phyloP scores from a whole-genome alignment of 768 basidiomycete species.

The Tricholoma matsutake region DNA sequence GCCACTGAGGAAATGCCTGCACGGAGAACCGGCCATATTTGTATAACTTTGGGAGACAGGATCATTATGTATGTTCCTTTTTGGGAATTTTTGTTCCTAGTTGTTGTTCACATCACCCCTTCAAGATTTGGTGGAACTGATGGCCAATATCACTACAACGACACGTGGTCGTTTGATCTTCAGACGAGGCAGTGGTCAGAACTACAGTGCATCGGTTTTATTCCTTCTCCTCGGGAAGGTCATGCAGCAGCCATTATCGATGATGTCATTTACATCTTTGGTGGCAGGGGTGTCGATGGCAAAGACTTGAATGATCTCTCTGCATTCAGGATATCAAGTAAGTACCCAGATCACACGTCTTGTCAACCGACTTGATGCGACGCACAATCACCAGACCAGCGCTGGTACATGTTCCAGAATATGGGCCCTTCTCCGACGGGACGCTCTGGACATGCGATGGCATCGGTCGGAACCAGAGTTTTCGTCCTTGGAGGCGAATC shows the following conservation, averaged over 20 bases:
- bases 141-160: slow-evolving; percentile 98
- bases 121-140: slow-evolving; percentile 94
- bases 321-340: slow-evolving; percentile 96
- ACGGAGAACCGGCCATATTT: slow-evolving; percentile 88
- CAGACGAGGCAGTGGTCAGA: slow-evolving; percentile 83
- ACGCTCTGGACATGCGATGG: slow-evolving; percentile 98
- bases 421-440: slow-evolving; percentile 96
- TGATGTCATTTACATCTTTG: slow-evolving; percentile 97
- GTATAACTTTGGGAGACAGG: slow-evolving; percentile 77
- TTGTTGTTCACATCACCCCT: slow-evolving; percentile 4
- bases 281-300: slow-evolving; percentile 94
- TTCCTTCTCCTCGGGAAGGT: slow-evolving; percentile 92
- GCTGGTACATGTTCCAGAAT: slow-evolving; percentile 99
- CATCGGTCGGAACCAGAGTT: slow-evolving; percentile 81
- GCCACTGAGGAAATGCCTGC: slow-evolving; percentile 62
- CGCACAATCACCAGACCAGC: slow-evolving; percentile 60
- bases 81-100: slow-evolving; percentile 11
- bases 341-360: slow-evolving; percentile 30
- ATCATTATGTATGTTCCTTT: slow-evolving; percentile 68
- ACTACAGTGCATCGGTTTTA: slow-evolving; percentile 93
- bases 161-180: slow-evolving; percentile 94
- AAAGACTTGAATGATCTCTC: slow-evolving; percentile 93
- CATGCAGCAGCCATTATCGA: slow-evolving; percentile 96
- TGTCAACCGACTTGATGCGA: slow-evolving; percentile 6
- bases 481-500: slow-evolving; percentile 96